Evolutionary conservation across 768 basidiomycete species (phyloP).

Genomic region (Suillus americanus): DNA sequence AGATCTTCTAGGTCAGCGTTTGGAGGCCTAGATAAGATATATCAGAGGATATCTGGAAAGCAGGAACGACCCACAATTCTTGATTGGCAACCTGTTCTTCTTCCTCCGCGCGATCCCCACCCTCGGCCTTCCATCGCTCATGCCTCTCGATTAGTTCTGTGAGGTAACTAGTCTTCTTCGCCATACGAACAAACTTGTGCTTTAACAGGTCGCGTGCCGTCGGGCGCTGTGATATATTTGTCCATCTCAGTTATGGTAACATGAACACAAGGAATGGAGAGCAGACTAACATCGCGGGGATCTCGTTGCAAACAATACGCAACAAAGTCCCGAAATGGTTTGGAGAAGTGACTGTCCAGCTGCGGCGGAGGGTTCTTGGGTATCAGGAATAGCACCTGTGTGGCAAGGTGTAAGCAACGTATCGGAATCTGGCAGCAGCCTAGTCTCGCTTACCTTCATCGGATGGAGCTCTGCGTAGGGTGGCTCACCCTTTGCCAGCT

Average conservation of each 20-base stretch:
- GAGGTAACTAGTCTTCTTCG: conserved; percentile 91
- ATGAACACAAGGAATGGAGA: background rate
- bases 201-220: conserved; percentile 93
- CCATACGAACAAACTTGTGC: conserved; percentile 94
- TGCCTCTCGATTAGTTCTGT: conserved; percentile 95
- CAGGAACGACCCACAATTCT: conserved; percentile 54
- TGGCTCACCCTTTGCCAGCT: conserved; percentile 96
- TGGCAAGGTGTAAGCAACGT: background rate
- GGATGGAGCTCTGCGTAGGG: conserved; percentile 98
- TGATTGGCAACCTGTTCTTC: conserved; percentile 60
- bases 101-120: conserved; percentile 74
- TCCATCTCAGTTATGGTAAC: conserved; percentile 15
- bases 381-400: conserved; percentile 94
- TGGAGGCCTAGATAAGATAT: conserved; percentile 40
- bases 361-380: conserved; percentile 96
- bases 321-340: conserved; percentile 93
- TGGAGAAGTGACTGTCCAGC: conserved; percentile 88
- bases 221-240: conserved; percentile 63
- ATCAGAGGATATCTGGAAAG: conserved; percentile 7
- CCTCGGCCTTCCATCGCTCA: conserved; percentile 91
- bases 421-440: background rate
- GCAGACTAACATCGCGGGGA: conserved; percentile 73
- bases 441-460: conserved; percentile 76
- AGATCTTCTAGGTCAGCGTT: conserved; percentile 74
- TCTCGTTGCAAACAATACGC: conserved; percentile 91